Percentiles rank a stretch among this genome's conserved stretches.
phyloP scores from a whole-genome alignment of 805 yeast genomes.

The Cyberlindnera saturnus region DNA sequence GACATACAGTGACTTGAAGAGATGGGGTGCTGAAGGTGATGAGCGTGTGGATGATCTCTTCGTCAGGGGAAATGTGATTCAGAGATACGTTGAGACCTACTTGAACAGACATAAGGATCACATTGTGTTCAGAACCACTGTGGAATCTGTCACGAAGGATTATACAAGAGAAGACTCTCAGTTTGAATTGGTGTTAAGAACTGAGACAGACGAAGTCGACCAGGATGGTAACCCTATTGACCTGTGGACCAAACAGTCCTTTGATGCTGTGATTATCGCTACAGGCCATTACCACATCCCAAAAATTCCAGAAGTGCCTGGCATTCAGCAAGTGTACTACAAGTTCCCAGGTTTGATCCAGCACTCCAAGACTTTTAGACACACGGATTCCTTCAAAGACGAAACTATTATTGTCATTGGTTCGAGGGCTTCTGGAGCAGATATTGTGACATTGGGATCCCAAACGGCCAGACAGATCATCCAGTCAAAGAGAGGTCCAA shows the following conservation, averaged over 20 bases:
- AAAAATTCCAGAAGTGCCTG: conserved; percentile 41
- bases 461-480: conserved; percentile 8
- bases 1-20: conserved; percentile 37
- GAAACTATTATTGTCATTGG: conserved; percentile 52
- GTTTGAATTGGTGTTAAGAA: conserved; percentile 28
- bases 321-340: conserved; percentile 30
- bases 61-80: conserved; percentile 46
- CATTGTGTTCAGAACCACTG: conserved; percentile 29
- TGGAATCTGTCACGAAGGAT: conserved; percentile 31
- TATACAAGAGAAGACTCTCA: conserved; percentile 8
- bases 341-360: conserved; percentile 16
- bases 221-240: conserved; percentile 23
- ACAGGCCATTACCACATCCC: conserved; percentile 56
- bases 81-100: conserved; percentile 47
- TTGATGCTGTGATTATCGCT: conserved; percentile 42
- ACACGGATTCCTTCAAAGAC: conserved; percentile 15
- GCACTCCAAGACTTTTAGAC: conserved; percentile 28
- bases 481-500: conserved; percentile 33
- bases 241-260: conserved; percentile 31
- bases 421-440: conserved; percentile 64
- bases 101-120: conserved; percentile 24
- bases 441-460: conserved; percentile 29
- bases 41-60: conserved; percentile 35
- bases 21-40: conserved; percentile 26
- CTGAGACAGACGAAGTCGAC: conserved; percentile 16